Evolutionary conservation across 2,329 filamentous ascomycete genomes (phyloP).

Genomic region (Coleophoma eucalyptorum): DNA sequence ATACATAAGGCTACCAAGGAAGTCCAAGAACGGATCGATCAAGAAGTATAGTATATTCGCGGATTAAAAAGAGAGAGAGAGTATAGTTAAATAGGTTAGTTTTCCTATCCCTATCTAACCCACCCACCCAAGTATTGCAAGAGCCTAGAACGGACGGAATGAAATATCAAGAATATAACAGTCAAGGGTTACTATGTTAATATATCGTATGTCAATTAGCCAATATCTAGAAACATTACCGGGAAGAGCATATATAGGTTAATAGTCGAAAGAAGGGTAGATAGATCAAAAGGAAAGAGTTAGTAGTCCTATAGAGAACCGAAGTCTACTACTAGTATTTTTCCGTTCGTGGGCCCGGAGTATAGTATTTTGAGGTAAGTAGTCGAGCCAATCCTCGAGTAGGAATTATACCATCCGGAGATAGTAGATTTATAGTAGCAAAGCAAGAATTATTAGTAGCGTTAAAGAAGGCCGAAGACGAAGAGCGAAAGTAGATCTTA

Average conservation of each 20-base stretch:
- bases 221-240: neutral
- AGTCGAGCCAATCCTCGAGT: neutral
- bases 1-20: no score
- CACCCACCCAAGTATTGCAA: neutral
- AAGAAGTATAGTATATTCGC: no score
- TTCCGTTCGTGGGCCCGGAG: neutral
- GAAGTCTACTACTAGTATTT: neutral
- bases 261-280: neutral
- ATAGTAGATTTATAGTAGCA: neutral
- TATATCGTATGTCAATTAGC: no score
- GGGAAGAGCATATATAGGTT: neutral
- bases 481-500: neutral
- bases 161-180: no score
- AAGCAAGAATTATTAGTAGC: neutral
- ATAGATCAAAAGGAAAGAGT: neutral
- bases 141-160: neutral
- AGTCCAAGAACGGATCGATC: no score
- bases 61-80: no score
- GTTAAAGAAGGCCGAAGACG: no score
- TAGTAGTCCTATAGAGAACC: neutral
- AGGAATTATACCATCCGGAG: neutral
- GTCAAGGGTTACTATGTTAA: no score
- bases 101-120: neutral
- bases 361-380: neutral
- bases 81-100: no score